Percentiles rank a stretch among this genome's conserved stretches.
These are phyloP conservation scores for Austroboletus novae-zelandiae DNA, from an alignment of 1,284 basidiomycete genomes.

Conservation along the genomic window DNA sequence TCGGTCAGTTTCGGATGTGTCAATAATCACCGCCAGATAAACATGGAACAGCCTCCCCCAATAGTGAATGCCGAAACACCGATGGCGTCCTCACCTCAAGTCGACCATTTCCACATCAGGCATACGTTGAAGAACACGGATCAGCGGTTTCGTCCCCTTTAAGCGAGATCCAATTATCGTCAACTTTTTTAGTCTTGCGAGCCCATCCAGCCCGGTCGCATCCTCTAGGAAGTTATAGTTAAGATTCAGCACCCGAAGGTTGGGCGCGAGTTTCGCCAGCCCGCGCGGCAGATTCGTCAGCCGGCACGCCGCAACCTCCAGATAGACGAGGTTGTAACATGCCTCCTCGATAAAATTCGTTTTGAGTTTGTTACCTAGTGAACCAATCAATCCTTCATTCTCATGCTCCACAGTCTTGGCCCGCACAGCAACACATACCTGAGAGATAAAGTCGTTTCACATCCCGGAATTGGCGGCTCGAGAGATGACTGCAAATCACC, in stretches of 20 bases:
- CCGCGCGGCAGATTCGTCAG: constrained; percentile 72
- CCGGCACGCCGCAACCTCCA: constrained; percentile 91
- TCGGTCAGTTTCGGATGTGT: constrained; percentile 28
- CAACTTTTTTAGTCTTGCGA: constrained; percentile 76
- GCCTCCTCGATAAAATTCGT: constrained; percentile 52
- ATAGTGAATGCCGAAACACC: constrained; percentile 11
- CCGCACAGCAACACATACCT: constrained; percentile 50
- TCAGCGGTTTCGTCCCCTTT: constrained; percentile 65
- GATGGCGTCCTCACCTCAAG: constrained; percentile 66
- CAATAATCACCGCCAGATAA: constrained; percentile 3
- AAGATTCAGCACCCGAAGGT: constrained; percentile 89
- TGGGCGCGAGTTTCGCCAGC: constrained; percentile 72
- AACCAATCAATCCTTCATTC: constrained; percentile 13
- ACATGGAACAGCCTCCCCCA: background rate
- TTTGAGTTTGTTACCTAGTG: constrained; percentile 47
- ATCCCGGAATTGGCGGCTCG: constrained; percentile 78
- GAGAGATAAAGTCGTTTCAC: constrained; percentile 93
- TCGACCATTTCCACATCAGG: constrained; percentile 83
- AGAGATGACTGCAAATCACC: constrained; percentile 49
- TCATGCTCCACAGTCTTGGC: constrained; percentile 6
- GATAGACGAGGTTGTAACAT: constrained; percentile 88
- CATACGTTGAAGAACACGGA: constrained; percentile 70
- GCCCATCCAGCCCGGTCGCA: constrained; percentile 64
- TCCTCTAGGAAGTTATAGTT: constrained; percentile 94
- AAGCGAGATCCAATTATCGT: constrained; percentile 84